Base-by-base conservation (phyloP, 2,329 filamentous ascomycete genomes). In the Colletotrichum cereale region DNA sequence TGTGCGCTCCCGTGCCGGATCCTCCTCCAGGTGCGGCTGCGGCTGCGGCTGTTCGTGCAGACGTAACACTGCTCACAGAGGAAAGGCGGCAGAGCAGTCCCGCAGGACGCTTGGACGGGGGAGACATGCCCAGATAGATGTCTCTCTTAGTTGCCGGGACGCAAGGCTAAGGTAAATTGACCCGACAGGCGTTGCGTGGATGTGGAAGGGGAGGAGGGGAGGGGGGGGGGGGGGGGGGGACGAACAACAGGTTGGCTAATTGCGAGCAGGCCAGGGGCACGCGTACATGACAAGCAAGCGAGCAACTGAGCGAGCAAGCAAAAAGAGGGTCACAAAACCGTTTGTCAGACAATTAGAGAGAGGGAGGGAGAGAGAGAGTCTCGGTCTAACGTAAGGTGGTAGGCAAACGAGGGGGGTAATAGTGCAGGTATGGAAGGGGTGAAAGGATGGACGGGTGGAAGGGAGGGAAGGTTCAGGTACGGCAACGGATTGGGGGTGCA, bases 41-140 rank as follows among this genome's bases (percentile, higher is more conserved):
- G 29, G 38, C 36, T 47, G 57, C 42, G 38, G 57, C 62, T 36
- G 63, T 57, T 60, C 66, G 62, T 62, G 65, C 62, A 57, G 72
- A 76, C 75, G 72, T 73, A 69, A 73, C 72, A 36, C 60, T 29
- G 56, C 71, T 62, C 57, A 52, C 44, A 62, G 36, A 69, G 72
- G 72, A 63, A 47, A 73, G 64, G 64, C 69, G 57, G 69, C 72
- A 62, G 64, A 69, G 62, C 71, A 77, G 74, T 75, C 77, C 76
- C 75, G 74, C 74, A 72, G 77, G 76, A 75, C 76, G 78, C 75
- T 75, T 77, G 72, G 77, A 77, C 77, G 77, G 79, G 73, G 76
- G 71, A 78, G 77, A 77, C 79, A 76, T 72, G 34, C 64, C 64
- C 58, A 50, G 66, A 42, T n/a, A 36, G 53, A 24, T 11, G 47